Evolutionary conservation across 2,329 filamentous ascomycete genomes (phyloP), one percentile per base, ranked within the genome.

Genomic region (Sclerotinia trifoliorum): DNA sequence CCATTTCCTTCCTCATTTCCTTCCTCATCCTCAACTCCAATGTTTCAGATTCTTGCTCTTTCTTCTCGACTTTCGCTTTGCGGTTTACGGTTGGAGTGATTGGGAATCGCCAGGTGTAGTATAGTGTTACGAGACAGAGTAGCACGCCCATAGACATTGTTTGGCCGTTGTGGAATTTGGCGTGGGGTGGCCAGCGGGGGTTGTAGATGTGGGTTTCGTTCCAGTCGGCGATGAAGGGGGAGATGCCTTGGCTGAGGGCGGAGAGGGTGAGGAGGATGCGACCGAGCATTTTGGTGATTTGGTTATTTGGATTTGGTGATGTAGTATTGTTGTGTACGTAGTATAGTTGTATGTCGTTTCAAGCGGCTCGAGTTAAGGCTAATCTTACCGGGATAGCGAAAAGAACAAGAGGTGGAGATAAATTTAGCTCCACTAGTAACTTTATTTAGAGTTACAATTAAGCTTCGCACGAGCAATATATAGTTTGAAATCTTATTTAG

Each of bases 111-210:
- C 73, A 79, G 6, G 76, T 72, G 65, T 78, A 80, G 71, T 80
- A 83, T 0, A 80, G 68, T 11, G 78, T 80, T 1, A 76, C 66
- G 6, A 78, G 64, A n/a, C 79, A 78, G 13, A 83, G 77, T 15
- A 78, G 67, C 0, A 82, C 71, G 0, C 81, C 81, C 61, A 82
- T 79, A 1, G 78, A 78, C 82, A 85, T 83, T 11, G 82, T 84
- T 73, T 85, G 83, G 6, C 81, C 82, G 71, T 84, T 84, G 76
- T 85, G 82, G 77, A 84, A 85, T 68, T 80, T 79, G 7, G 82
- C 83, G 73, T 85, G 83, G 0, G 81, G 81, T 1, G 81, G 79
- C 83, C 83, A 85, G 64, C 74, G 73, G 0, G 82, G 81, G 71
- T 85, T 84, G 65, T 77, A 75, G 69, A 84, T 77, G 75, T 83